Evolutionary conservation across 352 stramenopile species (phyloP).

Genomic region (Globisporangium barbulae): DNA sequence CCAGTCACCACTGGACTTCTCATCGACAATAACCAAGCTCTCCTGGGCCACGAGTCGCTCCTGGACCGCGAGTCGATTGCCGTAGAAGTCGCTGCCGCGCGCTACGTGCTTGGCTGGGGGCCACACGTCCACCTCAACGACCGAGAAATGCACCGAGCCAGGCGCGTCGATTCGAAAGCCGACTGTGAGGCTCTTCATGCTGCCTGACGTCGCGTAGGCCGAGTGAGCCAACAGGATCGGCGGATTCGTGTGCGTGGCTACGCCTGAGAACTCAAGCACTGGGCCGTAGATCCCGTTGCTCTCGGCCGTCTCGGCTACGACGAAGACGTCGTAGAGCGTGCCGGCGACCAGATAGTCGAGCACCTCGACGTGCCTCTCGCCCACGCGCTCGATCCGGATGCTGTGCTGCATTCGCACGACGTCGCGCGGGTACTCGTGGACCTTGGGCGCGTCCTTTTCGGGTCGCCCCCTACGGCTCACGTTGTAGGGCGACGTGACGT

Average conservation of each 20-base stretch:
- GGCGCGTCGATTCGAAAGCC: conserved; percentile 60
- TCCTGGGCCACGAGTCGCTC: conserved; percentile 48
- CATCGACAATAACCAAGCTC: conserved; percentile 30
- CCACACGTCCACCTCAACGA: conserved; percentile 45
- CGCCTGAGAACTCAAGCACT: conserved; percentile 36
- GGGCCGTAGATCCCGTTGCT: conserved; percentile 60
- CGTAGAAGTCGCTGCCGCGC: conserved; percentile 42
- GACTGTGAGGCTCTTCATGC: conserved; percentile 41
- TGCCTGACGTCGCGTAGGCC: conserved; percentile 54
- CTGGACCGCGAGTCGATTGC: conserved; percentile 61
- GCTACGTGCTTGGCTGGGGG: conserved; percentile 31
- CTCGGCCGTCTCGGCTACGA: conserved; percentile 48
- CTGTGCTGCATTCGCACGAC: conserved; percentile 50
- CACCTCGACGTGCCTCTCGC: conserved; percentile 40
- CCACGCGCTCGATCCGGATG: conserved; percentile 27
- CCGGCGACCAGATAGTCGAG: conserved; percentile 59
- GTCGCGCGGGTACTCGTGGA: conserved; percentile 60
- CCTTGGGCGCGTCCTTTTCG: conserved; percentile 28
- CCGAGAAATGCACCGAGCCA: conserved; percentile 58
- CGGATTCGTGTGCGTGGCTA: conserved; percentile 61
- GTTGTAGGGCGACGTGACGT: conserved; percentile 72
- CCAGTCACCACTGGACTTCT: conserved; percentile 41
- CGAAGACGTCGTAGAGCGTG: conserved; percentile 59
- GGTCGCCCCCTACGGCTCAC: conserved; percentile 54
- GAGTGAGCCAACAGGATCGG: conserved; percentile 65